Base-by-base conservation (phyloP, 768 basidiomycete species). In the Chalciporus sphaerocephalus region DNA sequence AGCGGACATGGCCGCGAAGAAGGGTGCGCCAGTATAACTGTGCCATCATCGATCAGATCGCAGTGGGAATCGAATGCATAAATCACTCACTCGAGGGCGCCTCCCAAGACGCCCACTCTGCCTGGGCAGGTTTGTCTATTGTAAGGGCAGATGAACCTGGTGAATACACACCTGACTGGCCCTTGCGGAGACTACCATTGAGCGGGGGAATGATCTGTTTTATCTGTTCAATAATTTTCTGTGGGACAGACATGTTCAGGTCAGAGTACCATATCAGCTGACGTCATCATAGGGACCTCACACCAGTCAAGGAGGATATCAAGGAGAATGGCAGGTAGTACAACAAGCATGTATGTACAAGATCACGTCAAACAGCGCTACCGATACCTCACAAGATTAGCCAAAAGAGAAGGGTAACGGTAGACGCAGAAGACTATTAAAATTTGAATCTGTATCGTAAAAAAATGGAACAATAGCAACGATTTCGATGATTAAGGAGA, bases 21-120 rank as follows among this genome's bases (percentile, higher is more conserved):
- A 99, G 0, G 96, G 96, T 16, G 96, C 96, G 13, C 96, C 96
- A 0, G 94, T 90, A 66, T 97, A 98, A 63, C 95, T 96, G 50
- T 13, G 35, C 13, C 13, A n/a, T 28, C 38, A 18, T 37, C 33
- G 17, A 25, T 40, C n/a, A 22, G 34, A 23, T 34, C 18, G 34
- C 12, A 17, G 6, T 1, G 46, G 7, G 28, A 30, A 4, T n/a
- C 28, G 12, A 2, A 2, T 7, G 21, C n/a, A 16, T 2, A 25
- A 17, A 22, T 4, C 42, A 62, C 88, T 67, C 56, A 96, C 94
- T 97, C 95, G 53, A 86, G 71, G 28, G 92, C 92, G 23, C 95
- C 95, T 49, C 95, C 95, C 13, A 99, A 74, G 10, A 99, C 89
- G 44, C 91, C 95, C 16, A 98, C 86, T 33, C 95, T 79, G 28